These are phyloP conservation scores for Silene uniflora DNA, from an alignment of 148 eudicot genomes.

Conservation along the genomic window DNA sequence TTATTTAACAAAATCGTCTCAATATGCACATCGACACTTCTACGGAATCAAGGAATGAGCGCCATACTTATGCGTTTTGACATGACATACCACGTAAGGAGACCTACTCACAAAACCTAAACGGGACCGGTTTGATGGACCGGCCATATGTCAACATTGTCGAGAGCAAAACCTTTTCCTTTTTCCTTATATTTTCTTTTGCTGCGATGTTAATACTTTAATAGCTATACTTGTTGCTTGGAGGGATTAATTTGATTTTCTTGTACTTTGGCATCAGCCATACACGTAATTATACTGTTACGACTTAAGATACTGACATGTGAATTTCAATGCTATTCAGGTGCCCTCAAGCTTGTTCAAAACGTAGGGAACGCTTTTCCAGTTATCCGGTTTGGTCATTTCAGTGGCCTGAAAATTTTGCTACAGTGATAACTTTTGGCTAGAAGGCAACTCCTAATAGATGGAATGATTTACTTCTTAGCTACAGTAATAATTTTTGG, in stretches of 20 bases:
- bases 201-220: not conserved
- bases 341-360: conserved; percentile 39
- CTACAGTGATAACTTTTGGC: no score
- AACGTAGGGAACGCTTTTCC: conserved; percentile 6
- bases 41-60: no score
- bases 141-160: conserved; percentile 27
- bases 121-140: no score
- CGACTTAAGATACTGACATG: not conserved
- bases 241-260: not conserved
- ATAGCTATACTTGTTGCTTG: not conserved
- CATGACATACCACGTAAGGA: no score
- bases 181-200: not conserved
- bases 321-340: conserved; percentile 11
- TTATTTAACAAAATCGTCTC: no score
- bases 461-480: no score
- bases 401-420: conserved; percentile 16
- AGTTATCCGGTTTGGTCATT: not conserved
- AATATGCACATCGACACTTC: no score
- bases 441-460: no score
- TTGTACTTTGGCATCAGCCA: not conserved
- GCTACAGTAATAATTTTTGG: not conserved
- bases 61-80: no score
- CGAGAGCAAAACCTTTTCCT: not conserved
- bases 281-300: not conserved
- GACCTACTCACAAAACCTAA: no score